Conservation (phyloP, 2,329 filamentous ascomycete genomes). For the Fusarium sp. region DNA sequence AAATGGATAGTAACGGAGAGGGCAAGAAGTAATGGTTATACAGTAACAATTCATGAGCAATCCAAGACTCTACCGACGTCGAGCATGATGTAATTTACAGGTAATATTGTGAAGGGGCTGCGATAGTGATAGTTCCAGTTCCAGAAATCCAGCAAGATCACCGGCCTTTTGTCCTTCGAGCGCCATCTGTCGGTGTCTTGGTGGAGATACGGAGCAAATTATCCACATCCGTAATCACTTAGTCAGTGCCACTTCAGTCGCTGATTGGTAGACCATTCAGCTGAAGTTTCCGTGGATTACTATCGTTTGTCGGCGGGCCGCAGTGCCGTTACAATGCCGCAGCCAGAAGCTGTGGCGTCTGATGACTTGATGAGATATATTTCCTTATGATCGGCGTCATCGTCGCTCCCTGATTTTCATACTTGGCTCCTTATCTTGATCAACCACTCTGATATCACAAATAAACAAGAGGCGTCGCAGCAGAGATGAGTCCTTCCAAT, state of each 20-base stretch:
- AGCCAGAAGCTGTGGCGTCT: not conserved
- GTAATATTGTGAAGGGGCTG: no score
- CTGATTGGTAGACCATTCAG: not conserved
- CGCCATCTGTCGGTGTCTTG: constrained; percentile 1
- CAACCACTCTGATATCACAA: not conserved
- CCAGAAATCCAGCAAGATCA: no score
- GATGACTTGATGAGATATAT: not conserved
- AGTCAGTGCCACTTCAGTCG: not conserved
- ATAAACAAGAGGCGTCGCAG: no score
- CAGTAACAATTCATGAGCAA: no score
- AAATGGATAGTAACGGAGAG: no score
- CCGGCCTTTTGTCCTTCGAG: no score
- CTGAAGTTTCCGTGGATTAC: not conserved
- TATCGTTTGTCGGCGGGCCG: not conserved
- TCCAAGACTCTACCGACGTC: no score
- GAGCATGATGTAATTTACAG: no score
- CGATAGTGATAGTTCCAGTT: no score
- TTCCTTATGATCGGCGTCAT: not conserved
- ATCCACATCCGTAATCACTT: not conserved
- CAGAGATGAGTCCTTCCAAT: not conserved
- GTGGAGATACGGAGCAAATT: not conserved
- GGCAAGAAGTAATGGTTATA: no score
- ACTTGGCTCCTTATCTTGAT: not conserved
- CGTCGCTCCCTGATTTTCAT: not conserved
- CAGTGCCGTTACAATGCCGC: no score